phyloP scores from a whole-genome alignment of 2,329 filamentous ascomycete genomes.

The Colletotrichum sp. region DNA sequence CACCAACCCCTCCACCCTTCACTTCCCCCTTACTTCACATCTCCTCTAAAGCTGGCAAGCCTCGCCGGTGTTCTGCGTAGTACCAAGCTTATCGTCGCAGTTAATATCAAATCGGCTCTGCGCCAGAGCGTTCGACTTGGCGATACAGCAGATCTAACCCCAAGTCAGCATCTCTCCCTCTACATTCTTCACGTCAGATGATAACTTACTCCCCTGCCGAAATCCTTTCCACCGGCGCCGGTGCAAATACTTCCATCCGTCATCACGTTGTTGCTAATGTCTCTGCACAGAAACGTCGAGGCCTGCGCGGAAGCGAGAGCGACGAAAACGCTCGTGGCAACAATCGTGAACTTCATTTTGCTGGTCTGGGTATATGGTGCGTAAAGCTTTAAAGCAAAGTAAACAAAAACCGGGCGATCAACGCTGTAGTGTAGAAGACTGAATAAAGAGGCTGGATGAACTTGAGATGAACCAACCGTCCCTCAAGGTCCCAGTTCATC shows the following conservation, averaged over 20 bases:
- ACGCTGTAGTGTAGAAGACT: background rate
- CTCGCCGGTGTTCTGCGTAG: background rate
- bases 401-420: background rate
- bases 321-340: background rate
- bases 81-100: conserved; percentile 4
- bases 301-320: background rate
- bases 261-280: background rate
- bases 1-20: background rate
- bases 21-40: background rate
- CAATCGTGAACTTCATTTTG: conserved; percentile 1
- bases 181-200: too few relatives aligned
- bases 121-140: background rate
- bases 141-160: background rate
- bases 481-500: background rate
- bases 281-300: background rate
- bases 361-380: background rate
- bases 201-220: conserved; percentile 2
- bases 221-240: background rate
- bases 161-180: background rate
- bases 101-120: background rate
- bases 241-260: background rate
- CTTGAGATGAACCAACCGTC: background rate
- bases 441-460: background rate
- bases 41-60: background rate
- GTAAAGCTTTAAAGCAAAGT: background rate